Evolutionary conservation across 2,329 filamentous ascomycete species (phyloP), one percentile per base, ranked within the genome.

Genomic region (Trichoderma afroharzianum): DNA sequence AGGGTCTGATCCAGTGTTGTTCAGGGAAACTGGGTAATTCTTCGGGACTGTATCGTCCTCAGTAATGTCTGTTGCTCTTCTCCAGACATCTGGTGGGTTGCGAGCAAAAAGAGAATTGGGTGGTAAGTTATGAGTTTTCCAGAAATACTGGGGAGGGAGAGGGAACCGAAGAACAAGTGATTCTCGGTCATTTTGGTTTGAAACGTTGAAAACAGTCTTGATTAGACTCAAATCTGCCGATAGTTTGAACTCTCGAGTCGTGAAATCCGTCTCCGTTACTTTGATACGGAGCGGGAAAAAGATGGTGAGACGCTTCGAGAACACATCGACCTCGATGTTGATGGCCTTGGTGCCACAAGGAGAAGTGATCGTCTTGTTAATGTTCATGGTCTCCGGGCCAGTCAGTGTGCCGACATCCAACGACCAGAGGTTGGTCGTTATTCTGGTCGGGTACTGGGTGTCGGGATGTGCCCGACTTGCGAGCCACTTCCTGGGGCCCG

Each of bases 331-430:
- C 59, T 79, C 77, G 12, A 83, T 43, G 18, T 73, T 76, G 6
- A 82, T 32, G 2, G 74, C 72, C 2, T 70, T 70, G 6, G 59
- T 9, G 4, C 39, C 61, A 1, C 30, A 4, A 2, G 70, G 64
- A 2, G 70, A 28, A 4, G 53, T 43, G n/a, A 80, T 39, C 1
- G 76, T 74, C 67, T 86, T 86, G 85, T 93, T 88, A 9, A 84
- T 79, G 77, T 90, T 87, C 85, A 94, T 89, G 0, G 83, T 82
- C 3, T 80, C 82, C 5, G 87, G 84, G 1, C 84, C 80, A 1
- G 85, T 75, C 80, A 89, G 84, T 53, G 89, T 82, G 0, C 93
- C 92, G 74, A 94, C 91, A 21, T 89, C 85, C 2, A 94, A 76
- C 0, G 81, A 82, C 1, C 78, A 75, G 3, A 86, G 82, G 1